These are phyloP conservation scores for Paramecium octaurelia DNA, from an alignment of 73 alveolate species.

Conservation along the genomic window DNA sequence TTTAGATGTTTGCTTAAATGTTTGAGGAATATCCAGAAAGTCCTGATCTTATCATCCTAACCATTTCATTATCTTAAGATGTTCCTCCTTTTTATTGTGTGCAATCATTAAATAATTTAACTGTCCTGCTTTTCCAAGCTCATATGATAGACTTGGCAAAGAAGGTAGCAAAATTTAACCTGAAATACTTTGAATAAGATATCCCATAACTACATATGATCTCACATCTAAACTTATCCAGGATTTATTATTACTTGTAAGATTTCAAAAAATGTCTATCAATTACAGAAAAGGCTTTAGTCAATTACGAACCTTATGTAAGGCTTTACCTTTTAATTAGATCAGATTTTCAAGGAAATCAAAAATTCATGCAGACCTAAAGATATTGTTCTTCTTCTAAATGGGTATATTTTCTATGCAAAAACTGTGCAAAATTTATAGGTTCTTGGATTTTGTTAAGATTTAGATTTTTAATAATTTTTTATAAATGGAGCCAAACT, in stretches of 20 bases:
- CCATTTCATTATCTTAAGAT: not conserved
- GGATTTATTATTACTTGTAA: not conserved
- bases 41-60: not conserved
- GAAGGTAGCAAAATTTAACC: conserved; percentile 29
- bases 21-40: not conserved
- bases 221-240: not conserved
- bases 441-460: not conserved
- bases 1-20: not conserved
- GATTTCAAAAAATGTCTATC: not conserved
- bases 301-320: not conserved
- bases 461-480: not conserved
- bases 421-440: not conserved
- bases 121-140: not conserved
- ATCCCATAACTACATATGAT: not conserved
- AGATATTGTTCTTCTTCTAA: not conserved
- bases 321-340: not conserved
- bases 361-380: not conserved
- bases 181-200: not conserved
- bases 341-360: conserved; percentile 32
- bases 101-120: not conserved
- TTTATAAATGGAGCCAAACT: conserved; percentile 13
- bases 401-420: conserved; percentile 30
- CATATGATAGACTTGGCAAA: conserved; percentile 22
- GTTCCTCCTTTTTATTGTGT: not conserved
- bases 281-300: not conserved